A percentile compares a stretch with the other conserved stretches of the same genome.
phyloP scores from a whole-genome alignment of 2,329 filamentous ascomycete species.

The Fusarium bulbicola region DNA sequence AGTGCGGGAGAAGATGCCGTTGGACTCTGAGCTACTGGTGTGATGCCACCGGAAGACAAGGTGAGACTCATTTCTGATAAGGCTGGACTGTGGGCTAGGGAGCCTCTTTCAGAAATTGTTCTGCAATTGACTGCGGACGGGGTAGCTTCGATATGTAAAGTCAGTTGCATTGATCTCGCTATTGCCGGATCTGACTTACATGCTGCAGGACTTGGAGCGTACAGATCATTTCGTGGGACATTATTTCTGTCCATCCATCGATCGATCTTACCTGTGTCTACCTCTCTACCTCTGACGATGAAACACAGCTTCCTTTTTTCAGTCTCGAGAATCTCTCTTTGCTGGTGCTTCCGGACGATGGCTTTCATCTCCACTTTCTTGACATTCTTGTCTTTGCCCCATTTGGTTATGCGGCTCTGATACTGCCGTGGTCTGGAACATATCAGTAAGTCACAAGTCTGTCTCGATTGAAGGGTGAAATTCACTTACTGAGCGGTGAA shows the following conservation, averaged over 20 bases:
- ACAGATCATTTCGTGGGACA: background rate
- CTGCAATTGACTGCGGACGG: background rate
- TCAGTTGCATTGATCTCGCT: background rate
- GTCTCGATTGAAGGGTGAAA: accelerated
- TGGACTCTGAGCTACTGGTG: background rate
- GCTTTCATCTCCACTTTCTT: background rate
- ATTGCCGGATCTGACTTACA: background rate
- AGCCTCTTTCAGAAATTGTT: background rate
- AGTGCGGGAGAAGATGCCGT: background rate
- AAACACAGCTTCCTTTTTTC: background rate
- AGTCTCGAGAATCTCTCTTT: background rate
- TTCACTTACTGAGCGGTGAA: background rate
- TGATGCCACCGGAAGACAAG: accelerated
- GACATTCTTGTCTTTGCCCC: slow-evolving; percentile 4
- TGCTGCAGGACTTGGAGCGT: background rate
- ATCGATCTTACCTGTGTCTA: background rate
- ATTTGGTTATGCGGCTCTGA: background rate
- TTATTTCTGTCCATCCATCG: background rate
- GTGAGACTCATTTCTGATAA: background rate
- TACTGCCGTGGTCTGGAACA: background rate
- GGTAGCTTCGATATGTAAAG: background rate
- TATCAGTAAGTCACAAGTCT: background rate
- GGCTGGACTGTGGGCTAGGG: background rate
- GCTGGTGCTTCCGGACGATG: background rate
- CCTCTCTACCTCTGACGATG: background rate